Conservation (phyloP, 768 basidiomycete species). For the Coprinellus micaceus region DNA sequence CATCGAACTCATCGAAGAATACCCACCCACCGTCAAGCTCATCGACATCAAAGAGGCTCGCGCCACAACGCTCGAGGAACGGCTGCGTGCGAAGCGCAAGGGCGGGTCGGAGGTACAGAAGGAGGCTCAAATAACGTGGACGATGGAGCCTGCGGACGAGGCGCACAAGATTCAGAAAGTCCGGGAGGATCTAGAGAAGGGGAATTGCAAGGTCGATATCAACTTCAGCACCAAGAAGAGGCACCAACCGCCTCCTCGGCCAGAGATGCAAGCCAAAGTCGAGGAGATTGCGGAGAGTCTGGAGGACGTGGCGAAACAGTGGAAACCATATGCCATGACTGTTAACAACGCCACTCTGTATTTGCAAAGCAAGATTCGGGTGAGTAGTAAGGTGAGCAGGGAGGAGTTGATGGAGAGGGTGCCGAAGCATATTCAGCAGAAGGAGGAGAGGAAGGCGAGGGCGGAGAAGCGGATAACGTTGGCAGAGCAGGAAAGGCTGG, state of each 20-base stretch:
- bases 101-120: conserved; percentile 40
- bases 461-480: conserved; percentile 9
- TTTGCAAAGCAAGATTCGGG: conserved; percentile 36
- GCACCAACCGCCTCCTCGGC: conserved; percentile 29
- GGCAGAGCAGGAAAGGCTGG: conserved; percentile 20
- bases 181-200: conserved; percentile 55
- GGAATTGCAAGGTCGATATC: conserved; percentile 49
- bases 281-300: conserved; percentile 40
- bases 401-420: conserved; percentile 8
- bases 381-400: conserved; percentile 9
- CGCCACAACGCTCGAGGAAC: conserved; percentile 34
- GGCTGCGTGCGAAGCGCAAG: conserved; percentile 32
- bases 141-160: conserved; percentile 53
- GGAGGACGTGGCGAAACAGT: conserved; percentile 50
- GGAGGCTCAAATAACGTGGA: conserved; percentile 74
- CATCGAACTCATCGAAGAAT: conserved; percentile 51
- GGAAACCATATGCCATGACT: conserved; percentile 41
- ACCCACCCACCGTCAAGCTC: conserved; percentile 62
- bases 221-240: conserved; percentile 49
- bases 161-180: conserved; percentile 64
- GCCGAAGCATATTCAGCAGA: conserved; percentile 12
- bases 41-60: conserved; percentile 42
- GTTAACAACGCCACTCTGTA: conserved; percentile 37
- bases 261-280: conserved; percentile 43
- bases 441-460: conserved; percentile 11